Base-by-base conservation (phyloP, 2,329 filamentous ascomycete species). In the Zymoseptoria tritici region DNA sequence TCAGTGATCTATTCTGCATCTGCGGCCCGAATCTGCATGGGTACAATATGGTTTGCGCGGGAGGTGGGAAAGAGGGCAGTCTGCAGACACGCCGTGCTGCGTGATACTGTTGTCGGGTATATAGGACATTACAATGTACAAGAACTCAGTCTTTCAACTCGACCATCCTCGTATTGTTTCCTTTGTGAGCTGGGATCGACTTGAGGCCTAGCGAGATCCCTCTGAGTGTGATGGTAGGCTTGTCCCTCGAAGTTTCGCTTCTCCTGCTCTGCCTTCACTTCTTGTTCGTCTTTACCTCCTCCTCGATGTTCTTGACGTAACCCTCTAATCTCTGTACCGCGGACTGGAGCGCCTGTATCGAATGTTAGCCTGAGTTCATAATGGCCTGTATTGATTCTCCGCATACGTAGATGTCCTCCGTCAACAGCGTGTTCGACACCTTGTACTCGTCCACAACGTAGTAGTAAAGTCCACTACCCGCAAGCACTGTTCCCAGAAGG, bases 391-490 rank as follows among this genome's bases (percentile, higher is more conserved):
- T 19, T 9, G n/a, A 60, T 55, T 59, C 53, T 57, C 51, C 58
- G 87, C 90, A 76, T 83, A 97, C 93, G 77, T 93, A 93, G 75
- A 97, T 96, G 77, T 97, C 93, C 78, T 96, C 91, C 62, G 88
- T 93, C 77, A 97, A 80, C 72, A 97, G 83, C 78, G 96, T 90
- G 79, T 97, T 97, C 68, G 91, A 90, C 51, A 91, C 82, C 78
- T 91, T 91, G 81, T 97, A 97, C 76, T 97, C 92, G 74, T 93
- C 86, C 69, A 97, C 79, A 66, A 96, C 84, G 76, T 97, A 97
- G 75, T 90, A 91, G 79, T 97, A 97, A 69, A 95, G 88, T 60
- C 85, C 87, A 56, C 83, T 84, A 70, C 91, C 91, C 52, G 92
- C 87, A 56, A 91, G 80, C 53, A 89, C 87, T 63, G 89, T 86